These are phyloP conservation scores for Tieghemostelium lacteum DNA, from an alignment of 78 protist species.

Conservation along the genomic window DNA sequence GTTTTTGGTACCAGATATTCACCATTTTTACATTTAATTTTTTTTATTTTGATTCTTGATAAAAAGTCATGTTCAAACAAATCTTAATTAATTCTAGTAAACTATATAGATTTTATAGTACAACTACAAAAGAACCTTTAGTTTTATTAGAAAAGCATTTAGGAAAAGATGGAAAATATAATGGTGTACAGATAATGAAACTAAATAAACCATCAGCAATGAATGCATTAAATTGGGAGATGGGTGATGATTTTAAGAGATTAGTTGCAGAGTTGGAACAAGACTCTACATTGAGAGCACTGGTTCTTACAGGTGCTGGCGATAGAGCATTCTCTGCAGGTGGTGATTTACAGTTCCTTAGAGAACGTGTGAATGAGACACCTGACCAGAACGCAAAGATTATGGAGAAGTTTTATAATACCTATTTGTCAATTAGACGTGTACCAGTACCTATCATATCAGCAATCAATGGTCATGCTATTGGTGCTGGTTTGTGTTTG, in stretches of 20 bases:
- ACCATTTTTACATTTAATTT: no score
- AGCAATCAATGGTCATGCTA: slow-evolving; percentile 83
- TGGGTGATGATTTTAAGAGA: slow-evolving; percentile 56
- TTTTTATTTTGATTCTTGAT: no score
- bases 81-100: no score
- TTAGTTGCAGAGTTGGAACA: slow-evolving; percentile 5
- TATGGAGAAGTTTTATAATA: slow-evolving; percentile 74
- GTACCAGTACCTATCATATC: slow-evolving; percentile 67
- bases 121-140: slow-evolving; percentile 27
- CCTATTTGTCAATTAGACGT: slow-evolving; percentile 60
- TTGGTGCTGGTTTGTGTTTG: slow-evolving; percentile 87
- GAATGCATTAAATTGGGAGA: slow-evolving; percentile 65
- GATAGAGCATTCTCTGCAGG: slow-evolving; percentile 79
- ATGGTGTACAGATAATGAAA: slow-evolving; percentile 16
- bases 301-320: slow-evolving; percentile 82
- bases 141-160: slow-evolving; percentile 53
- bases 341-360: slow-evolving; percentile 80
- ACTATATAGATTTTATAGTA: background rate
- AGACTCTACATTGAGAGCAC: slow-evolving; percentile 33
- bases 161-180: slow-evolving; percentile 38
- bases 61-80: no score
- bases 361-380: slow-evolving; percentile 54
- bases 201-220: slow-evolving; percentile 62
- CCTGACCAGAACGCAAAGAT: slow-evolving; percentile 56
- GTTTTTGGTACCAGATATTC: no score